Evolutionary conservation across 805 yeast species (phyloP), one percentile per base, ranked within the genome.

Genomic region (Teunomyces funiuensis): DNA sequence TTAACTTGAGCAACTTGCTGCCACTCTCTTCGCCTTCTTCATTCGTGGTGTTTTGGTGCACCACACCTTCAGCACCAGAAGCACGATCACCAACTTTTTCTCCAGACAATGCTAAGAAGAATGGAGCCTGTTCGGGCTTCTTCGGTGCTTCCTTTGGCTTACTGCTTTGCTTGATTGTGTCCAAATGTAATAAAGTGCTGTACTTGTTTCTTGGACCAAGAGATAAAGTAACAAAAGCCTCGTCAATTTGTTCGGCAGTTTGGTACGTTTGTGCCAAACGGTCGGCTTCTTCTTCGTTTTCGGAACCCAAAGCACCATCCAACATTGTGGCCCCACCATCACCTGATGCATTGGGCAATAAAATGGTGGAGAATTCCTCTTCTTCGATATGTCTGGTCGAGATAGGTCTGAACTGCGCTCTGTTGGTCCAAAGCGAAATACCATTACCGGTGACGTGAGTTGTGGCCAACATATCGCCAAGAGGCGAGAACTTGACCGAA

Each of bases 361-460:
- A 62, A 2, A 82, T 72, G 29, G 64, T 68, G 3, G 79, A 66
- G 52, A 88, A 90, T 16, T 85, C 93, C 9, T 78, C 80, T 51
- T 85, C 93, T 36, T 83, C 83, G 19, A 91, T 72, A 43, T 80
- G 85, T 52, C 90, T 79, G 0, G 89, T 80, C 0, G 91, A 80
- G 13, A 88, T 74, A 0, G 88, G 81, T 48, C 70, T 76, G 62
- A 90, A 89, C 63, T 88, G 96, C 0, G 97, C 81, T 54, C 83
- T 76, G 60, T 90, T 88, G 5, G 95, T 85, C 99, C 99, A 93
- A 42, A 95, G 68, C 39, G 86, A 80, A 44, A 93, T 82, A 20
- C 99, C 99, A 45, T 85, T 84, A 8, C 93, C 95, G 16, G 80
- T 73, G 14, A 89, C 97, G 64, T 93, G 98, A 0, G 95, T 74